These are phyloP conservation scores for Fusarium incarnatum DNA, from an alignment of 2,329 filamentous ascomycete species.

Conservation along the genomic window DNA sequence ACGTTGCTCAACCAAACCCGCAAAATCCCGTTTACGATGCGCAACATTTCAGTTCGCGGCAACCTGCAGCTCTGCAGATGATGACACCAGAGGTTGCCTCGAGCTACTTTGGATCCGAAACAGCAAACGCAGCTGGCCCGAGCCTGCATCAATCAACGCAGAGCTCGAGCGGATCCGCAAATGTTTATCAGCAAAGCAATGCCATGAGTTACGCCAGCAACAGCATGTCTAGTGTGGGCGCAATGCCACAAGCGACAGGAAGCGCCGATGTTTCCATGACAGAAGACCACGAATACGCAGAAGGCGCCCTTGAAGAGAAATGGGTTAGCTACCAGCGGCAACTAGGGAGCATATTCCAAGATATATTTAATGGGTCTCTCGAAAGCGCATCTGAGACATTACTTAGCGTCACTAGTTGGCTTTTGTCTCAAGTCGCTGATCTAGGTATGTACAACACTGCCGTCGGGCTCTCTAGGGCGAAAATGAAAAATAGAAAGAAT, in stretches of 20 bases:
- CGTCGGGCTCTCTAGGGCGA: not conserved
- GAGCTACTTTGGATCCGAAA: constrained; percentile 73
- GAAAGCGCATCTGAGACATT: constrained; percentile 65
- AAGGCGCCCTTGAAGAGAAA: constrained; percentile 71
- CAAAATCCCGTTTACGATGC: constrained; percentile 79
- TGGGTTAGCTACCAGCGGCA: constrained; percentile 74
- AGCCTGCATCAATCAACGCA: constrained; percentile 63
- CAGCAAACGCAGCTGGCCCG: constrained; percentile 64
- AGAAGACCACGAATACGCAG: constrained; percentile 69
- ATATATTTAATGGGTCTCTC: constrained; percentile 68
- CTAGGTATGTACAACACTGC: constrained; percentile 59
- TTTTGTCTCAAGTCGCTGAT: constrained; percentile 66
- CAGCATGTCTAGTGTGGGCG: constrained; percentile 60
- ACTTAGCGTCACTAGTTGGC: constrained; percentile 65
- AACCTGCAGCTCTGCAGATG: constrained; percentile 82
- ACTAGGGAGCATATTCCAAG: constrained; percentile 76
- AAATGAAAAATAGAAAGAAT: not conserved
- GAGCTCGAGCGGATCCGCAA: constrained; percentile 61
- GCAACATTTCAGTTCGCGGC: constrained; percentile 79
- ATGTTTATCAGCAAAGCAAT: constrained; percentile 75
- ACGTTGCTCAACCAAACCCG: constrained; percentile 72
- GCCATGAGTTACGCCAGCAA: constrained; percentile 63
- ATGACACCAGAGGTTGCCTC: constrained; percentile 63
- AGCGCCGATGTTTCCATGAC: constrained; percentile 60
- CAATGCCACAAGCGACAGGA: constrained; percentile 55